Evolutionary conservation across 1,284 basidiomycete species (phyloP), one percentile per base, ranked within the genome.

Genomic region (Inonotus obliquus): DNA sequence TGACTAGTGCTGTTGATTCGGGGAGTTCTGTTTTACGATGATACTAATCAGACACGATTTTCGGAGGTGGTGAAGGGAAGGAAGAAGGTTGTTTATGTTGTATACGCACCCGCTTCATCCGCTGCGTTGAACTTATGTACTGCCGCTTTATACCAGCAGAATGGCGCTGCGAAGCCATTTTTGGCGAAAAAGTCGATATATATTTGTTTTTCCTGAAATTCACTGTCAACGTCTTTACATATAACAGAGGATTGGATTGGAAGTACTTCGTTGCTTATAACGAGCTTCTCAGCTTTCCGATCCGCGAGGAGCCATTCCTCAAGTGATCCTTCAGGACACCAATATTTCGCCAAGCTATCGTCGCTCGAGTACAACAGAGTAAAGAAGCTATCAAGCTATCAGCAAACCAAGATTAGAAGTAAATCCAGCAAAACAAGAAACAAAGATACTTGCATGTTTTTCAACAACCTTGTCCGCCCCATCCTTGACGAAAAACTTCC

Each of bases 401-500:
- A 51, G 44, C n/a, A 11, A 35, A 45, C 4, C 19, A 9, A 13
- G 45, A 39, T 17, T 21, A 38, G 2, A 14, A 4, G 32, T 13
- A 21, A 23, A 45, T n/a, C 5, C 1, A 1, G 25, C 37, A 10
- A 19, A 38, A 25, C 48, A 35, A 9, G 11, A 21, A 14, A 29
- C n/a, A 41, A 17, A 38, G 2, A 27, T 7, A 62, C 70, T 17
- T 49, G 73, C 73, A 60, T 73, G 66, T 0, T 63, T 57, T 44
- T 71, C 68, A 27, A 73, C 67, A 25, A 72, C 35, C 57, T 69
- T 69, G 51, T 67, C 68, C 3, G 72, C 69, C 5, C 67, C 69
- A 4, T 74, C 71, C 32, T 71, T 69, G 0, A 65, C 64, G 49
- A 75, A 71, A 63, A 72, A 75, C 58, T 66, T 62, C 71, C 70